Evolutionary conservation across 2,329 filamentous ascomycete genomes (phyloP), one percentile per base, ranked within the genome.

Genomic region (Arthrobotrys conoides): DNA sequence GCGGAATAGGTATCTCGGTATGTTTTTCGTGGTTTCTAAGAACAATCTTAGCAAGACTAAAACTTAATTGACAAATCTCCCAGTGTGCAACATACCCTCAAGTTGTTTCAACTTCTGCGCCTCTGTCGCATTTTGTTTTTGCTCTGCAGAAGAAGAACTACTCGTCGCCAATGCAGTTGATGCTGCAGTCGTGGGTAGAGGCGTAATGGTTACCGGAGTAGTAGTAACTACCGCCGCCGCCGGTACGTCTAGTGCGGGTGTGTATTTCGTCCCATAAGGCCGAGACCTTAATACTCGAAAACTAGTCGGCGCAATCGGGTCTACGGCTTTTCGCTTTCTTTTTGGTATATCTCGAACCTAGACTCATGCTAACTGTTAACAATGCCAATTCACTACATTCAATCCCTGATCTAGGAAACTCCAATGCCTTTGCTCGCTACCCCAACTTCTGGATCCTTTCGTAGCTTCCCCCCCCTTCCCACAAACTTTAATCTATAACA

Each of bases 1-100:
- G 6, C 73, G 67, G 44, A 77, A 77, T 49, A 77, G 48, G 20
- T 77, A 77, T 67, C 73, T 64, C 6, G 73, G 73, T 9, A 71
- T 24, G 18, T 77, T 53, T 53, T 77, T 77, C n/a, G 51, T 67
- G 12, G 22, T 70, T 36, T 77, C 73, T 77, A 63, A 46, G 30
- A 16, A 27, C 24, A 12, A 16, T n/a, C 33, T 46, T 59, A 59
- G 27, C n/a, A 55, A 30, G 24, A 27, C 27, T 3, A 30, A 30
- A n/a, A 33, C 3, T 9, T n/a, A 55, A 24, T 1, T 48, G 27
- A 27, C 3, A 20, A n/a, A n/a, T 38, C 9, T 24, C n/a, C 24
- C 20, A 16, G 8, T 18, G 10, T 5, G 27, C 2, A 20, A 27
- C 41, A n/a, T 68, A 77, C 73, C 73, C 71, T 77, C 73, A 24